phyloP scores from a whole-genome alignment of 176 grass and related monocot species.

The Chloris gayana region DNA sequence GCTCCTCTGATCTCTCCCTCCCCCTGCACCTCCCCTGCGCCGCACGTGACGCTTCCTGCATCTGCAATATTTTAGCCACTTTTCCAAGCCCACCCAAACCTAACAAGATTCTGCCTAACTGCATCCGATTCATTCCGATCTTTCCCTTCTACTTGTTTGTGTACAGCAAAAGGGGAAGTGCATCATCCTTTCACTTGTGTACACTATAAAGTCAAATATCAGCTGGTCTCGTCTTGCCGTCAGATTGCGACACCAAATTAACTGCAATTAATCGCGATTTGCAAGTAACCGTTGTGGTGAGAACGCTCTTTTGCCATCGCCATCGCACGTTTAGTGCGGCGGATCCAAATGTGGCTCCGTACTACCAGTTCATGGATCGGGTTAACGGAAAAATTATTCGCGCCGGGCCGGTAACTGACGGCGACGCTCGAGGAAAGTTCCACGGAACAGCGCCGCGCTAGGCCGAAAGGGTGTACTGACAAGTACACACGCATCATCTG shows the following conservation, averaged over 20 bases:
- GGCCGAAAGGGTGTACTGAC: not conserved
- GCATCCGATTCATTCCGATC: conserved; percentile 10
- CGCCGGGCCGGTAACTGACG: not conserved
- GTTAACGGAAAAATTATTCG: not conserved
- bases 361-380: not conserved
- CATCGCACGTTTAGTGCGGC: not conserved
- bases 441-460: conserved; percentile 23
- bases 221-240: not conserved
- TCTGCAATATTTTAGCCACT: not conserved
- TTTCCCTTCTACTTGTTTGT: not conserved
- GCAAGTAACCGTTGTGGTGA: not conserved
- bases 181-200: not conserved
- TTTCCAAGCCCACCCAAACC: not conserved
- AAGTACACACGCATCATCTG: not conserved
- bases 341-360: not conserved
- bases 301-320: not conserved
- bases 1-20: too few relatives aligned
- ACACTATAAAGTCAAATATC: not conserved
- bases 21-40: not conserved
- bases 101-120: not conserved
- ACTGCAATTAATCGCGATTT: not conserved
- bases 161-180: too few relatives aligned
- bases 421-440: conserved; percentile 51
- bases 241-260: not conserved
- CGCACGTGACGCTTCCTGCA: conserved; percentile 11